Conservation (phyloP, 179 eudicot genomes). For the Actinidia chinensis region DNA sequence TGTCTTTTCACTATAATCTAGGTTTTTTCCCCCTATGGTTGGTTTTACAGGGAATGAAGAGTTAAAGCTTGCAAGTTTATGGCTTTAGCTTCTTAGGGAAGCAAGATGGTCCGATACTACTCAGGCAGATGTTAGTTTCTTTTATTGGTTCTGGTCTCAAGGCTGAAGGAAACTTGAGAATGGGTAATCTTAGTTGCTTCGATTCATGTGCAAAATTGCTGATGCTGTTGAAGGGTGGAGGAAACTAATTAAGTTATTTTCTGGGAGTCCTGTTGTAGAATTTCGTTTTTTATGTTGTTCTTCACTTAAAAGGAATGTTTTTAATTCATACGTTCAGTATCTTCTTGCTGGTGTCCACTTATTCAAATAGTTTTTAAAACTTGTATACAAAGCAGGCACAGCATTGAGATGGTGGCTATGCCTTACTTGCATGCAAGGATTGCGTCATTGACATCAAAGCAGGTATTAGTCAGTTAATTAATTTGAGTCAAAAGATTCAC, state of each 20-base stretch:
- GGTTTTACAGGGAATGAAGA: slow-evolving; percentile 99
- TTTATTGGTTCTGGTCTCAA: slow-evolving; percentile 77
- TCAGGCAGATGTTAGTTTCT: slow-evolving; percentile 53
- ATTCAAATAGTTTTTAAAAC: slow-evolving; percentile 78
- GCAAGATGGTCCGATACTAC: slow-evolving; percentile 57
- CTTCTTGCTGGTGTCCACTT: slow-evolving; percentile 71
- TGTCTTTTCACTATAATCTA: not conserved
- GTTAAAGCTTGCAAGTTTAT: slow-evolving; percentile 82
- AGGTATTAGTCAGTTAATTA: no score
- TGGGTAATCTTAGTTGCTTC: slow-evolving; percentile 88
- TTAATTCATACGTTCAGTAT: slow-evolving; percentile 42
- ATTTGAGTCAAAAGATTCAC: no score
- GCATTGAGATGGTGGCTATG: no score
- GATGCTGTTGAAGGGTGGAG: slow-evolving; percentile 65
- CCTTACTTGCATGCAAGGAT: no score
- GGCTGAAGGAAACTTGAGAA: slow-evolving; percentile 86
- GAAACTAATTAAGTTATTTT: slow-evolving; percentile 4
- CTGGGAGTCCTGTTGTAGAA: not conserved
- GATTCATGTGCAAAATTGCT: slow-evolving; percentile 62
- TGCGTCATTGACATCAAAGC: no score
- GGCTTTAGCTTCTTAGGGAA: slow-evolving; percentile 79
- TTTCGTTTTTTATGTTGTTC: not conserved
- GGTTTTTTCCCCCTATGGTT: slow-evolving; percentile 14
- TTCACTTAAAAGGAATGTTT: slow-evolving; percentile 2
- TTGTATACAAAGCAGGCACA: slow-evolving; percentile 89